Base-by-base conservation (phyloP, 768 basidiomycete species). In the Daedalea quercina region DNA sequence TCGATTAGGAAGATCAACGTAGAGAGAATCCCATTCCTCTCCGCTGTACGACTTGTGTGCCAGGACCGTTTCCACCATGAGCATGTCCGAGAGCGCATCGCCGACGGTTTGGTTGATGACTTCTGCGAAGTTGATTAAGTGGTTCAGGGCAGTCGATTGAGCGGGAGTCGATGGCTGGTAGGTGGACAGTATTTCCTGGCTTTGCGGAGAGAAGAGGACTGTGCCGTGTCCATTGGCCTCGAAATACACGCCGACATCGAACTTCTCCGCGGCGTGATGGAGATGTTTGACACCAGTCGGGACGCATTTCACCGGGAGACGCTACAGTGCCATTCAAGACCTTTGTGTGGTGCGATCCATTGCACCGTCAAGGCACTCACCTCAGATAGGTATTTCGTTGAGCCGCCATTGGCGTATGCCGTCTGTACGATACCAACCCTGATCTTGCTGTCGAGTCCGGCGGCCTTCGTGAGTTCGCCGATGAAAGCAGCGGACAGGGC, bases 141-240 rank as follows among this genome's bases (percentile, higher is more conserved):
- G 82, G 50, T 77, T 81, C 44, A 93, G 76, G 43, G 90, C 87
- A 19, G 84, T 88, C 19, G 80, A 81, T 60, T 95, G 91, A 9
- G 88, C 87, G 20, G 90, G 84, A 1, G 90, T 90, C 37, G 82
- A 79, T 1, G 95, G 87, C 58, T 87, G 74, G 63, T 90, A 74
- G 22, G 72, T 69, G 26, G 71, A 61, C 37, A 99, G 74, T 43
- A 67, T 77, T 22, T 80, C 73, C 52, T 85, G 76, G 3, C 92
- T 87, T 19, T 77, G 67, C 7, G 77, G 79, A 12, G 96, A 97
- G 73, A 99, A 98, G 51, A 98, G 70, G 44, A 98, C 92, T 2
- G 96, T 99, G 28, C 96, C 96, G 61, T 99, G 96, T 2, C 96
- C 96, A 66, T 99, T 99, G 31, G 96, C 96, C 69, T 99, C 96